Conservation (phyloP, 306 rosid species). For the Cucurbita ficifolia region DNA sequence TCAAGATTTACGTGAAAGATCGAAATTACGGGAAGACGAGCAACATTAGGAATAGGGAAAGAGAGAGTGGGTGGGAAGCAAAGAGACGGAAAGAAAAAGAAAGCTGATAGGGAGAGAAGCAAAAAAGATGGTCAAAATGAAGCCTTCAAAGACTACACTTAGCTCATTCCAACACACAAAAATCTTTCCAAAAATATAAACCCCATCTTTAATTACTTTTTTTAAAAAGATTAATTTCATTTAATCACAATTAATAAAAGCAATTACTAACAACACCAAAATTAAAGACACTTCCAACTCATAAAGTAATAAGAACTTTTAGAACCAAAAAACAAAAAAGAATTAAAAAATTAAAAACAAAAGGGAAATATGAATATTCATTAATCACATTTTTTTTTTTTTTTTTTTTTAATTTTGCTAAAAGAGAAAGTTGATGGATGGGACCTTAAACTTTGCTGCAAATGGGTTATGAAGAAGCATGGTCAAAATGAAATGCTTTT, state of each 20-base stretch:
- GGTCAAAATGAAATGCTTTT: not conserved
- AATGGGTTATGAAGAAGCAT: not conserved
- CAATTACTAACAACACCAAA: not conserved
- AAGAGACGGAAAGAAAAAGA: conserved; percentile 10
- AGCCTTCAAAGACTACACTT: conserved; percentile 45
- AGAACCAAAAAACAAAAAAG: not conserved
- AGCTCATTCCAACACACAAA: conserved; percentile 23
- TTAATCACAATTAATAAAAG: not conserved
- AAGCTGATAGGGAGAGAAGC: not conserved
- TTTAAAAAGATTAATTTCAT: too few species aligned
- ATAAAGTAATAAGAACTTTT: not conserved
- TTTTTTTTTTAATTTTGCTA: not conserved
- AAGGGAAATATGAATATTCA: not conserved
- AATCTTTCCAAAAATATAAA: not conserved
- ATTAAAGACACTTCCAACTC: not conserved
- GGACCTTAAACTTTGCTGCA: conserved; percentile 2
- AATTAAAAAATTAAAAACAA: not conserved
- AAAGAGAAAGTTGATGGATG: not conserved
- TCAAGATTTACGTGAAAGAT: not conserved
- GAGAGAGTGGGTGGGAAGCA: not conserved
- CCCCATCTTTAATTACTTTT: too few species aligned
- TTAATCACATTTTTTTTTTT: not conserved
- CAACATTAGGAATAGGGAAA: not conserved
- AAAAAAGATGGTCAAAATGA: conserved; percentile 79
- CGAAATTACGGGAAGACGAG: too few species aligned